Percentiles rank a stretch among this genome's conserved stretches.
Conservation (phyloP, 192 early-diverging fungal genomes). For the Backusella macrospora region DNA sequence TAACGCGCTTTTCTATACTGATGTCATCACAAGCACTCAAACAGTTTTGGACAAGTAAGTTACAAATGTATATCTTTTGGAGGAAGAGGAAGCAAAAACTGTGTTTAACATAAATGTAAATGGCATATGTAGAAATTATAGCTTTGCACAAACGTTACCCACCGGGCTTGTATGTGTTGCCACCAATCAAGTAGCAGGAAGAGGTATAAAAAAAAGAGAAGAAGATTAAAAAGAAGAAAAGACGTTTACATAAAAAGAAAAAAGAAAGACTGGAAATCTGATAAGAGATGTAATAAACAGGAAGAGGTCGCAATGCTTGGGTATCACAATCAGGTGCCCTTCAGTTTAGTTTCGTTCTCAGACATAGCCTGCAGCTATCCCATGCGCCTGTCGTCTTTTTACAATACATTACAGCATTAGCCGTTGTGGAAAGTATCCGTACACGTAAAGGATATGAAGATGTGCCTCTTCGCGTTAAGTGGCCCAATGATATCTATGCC, state of each 20-base stretch:
- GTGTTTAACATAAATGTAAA: neutral
- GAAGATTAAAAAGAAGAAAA: neutral
- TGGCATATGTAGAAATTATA: conserved; percentile 56
- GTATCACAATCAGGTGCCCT: conserved; percentile 90
- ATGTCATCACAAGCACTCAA: conserved; percentile 86
- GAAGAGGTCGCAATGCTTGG: conserved; percentile 94
- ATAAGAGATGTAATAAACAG: conserved; percentile 33
- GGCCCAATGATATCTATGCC: conserved; percentile 98
- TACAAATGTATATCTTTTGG: neutral
- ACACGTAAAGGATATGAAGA: conserved; percentile 72
- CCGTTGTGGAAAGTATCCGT: conserved; percentile 80
- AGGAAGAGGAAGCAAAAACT: neutral
- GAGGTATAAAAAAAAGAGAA: conserved; percentile 40
- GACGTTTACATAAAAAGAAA: neutral
- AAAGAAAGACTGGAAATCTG: neutral
- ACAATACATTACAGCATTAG: conserved; percentile 91
- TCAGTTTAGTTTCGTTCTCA: conserved; percentile 81
- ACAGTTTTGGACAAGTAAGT: conserved; percentile 86
- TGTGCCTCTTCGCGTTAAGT: conserved; percentile 88
- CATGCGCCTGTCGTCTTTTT: conserved; percentile 81
- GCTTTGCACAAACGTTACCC: conserved; percentile 66
- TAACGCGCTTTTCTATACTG: conserved; percentile 73
- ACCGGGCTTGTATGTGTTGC: conserved; percentile 81
- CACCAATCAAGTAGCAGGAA: conserved; percentile 81
- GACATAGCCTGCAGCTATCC: conserved; percentile 61